Percentiles rank a stretch among this genome's conserved stretches.
Conservation (phyloP, 148 eudicot genomes). For the Vaccinium myrtillus region DNA sequence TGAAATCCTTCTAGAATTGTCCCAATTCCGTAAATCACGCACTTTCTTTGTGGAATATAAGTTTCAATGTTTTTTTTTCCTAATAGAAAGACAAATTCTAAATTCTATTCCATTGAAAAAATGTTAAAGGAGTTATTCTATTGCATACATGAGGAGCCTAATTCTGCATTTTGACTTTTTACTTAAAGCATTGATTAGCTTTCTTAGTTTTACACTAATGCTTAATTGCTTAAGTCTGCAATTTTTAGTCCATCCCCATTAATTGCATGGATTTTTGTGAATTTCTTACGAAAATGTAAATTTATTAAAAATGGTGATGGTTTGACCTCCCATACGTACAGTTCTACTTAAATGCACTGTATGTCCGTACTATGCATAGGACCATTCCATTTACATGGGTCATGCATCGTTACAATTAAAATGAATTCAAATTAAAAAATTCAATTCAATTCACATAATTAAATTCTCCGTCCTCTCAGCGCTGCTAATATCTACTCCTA, state of each 20-base stretch:
- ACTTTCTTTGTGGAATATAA: not conserved
- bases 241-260: not conserved
- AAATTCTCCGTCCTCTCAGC: not conserved
- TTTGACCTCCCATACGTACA: not conserved
- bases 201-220: not conserved
- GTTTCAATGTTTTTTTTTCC: not conserved
- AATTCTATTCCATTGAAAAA: not conserved
- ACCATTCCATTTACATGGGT: not conserved
- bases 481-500: no score
- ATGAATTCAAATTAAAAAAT: no score
- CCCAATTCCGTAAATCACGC: not conserved
- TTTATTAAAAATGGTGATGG: not conserved
- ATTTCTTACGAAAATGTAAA: not conserved
- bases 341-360: not conserved
- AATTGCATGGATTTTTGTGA: not conserved
- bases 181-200: not conserved
- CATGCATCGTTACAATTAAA: not conserved
- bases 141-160: not conserved
- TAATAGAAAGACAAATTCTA: not conserved
- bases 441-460: not conserved
- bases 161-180: not conserved
- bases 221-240: not conserved
- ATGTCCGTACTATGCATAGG: no score
- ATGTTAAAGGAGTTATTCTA: not conserved
- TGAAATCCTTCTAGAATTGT: not conserved